Conservation (phyloP, 331 rosid genomes). For the Rhamnella rubrinervis region DNA sequence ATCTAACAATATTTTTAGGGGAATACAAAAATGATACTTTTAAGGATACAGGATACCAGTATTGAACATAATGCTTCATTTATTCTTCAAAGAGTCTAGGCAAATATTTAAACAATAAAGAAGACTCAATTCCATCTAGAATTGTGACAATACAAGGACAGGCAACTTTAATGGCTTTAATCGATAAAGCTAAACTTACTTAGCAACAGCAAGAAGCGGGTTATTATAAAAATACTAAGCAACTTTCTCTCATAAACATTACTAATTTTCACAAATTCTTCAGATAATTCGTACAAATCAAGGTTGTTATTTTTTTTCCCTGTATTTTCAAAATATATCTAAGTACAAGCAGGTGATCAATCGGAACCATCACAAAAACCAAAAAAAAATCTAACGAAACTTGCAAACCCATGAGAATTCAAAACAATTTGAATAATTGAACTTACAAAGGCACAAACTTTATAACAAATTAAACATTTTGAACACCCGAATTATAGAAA, state of each 20-base stretch:
- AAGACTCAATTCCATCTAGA: no score
- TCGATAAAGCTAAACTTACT: background rate
- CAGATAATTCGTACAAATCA: background rate
- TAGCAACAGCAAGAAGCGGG: background rate
- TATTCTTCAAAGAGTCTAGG: no score
- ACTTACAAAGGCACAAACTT: no score
- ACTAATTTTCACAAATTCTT: background rate
- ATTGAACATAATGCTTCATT: no score
- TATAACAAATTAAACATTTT: background rate
- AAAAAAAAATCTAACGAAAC: background rate
- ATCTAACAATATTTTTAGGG: background rate
- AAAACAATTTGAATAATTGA: background rate
- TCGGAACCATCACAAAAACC: background rate
- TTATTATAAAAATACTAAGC: no score
- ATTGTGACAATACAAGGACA: no score
- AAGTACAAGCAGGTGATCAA: background rate
- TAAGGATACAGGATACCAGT: no score
- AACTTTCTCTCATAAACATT: background rate
- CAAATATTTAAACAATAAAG: no score
- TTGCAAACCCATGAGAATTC: background rate
- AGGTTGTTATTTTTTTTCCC: background rate
- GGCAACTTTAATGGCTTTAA: no score
- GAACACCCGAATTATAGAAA: background rate
- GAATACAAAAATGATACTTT: no score
- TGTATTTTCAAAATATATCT: background rate